Conservation (phyloP, 2,329 filamentous ascomycete species). For the Aspergillus ochraceus region DNA sequence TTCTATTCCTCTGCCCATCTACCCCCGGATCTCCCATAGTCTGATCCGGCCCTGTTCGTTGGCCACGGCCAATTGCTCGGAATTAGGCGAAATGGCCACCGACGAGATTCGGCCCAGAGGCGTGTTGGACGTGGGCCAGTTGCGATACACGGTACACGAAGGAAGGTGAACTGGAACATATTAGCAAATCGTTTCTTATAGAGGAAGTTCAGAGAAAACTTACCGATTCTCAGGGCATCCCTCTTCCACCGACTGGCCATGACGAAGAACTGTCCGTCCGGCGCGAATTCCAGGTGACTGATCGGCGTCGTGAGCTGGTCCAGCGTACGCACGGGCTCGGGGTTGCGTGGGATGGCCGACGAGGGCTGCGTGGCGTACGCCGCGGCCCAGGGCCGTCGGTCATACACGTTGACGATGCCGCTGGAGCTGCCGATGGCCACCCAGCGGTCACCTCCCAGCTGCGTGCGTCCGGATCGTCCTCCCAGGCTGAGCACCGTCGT, state of each 20-base stretch:
- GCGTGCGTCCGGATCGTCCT: conserved; percentile 37
- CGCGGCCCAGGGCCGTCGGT: conserved; percentile 65
- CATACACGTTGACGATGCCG: conserved; percentile 92
- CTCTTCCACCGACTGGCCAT: conserved; percentile 86
- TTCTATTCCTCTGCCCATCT: conserved; percentile 23
- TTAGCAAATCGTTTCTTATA: conserved; percentile 2
- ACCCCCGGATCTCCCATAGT: conserved; percentile 82
- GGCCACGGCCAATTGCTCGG: conserved; percentile 75
- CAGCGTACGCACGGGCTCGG: conserved; percentile 70
- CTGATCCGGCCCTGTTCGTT: conserved; percentile 88
- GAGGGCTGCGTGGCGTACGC: conserved; percentile 38
- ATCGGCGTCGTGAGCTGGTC: conserved; percentile 87
- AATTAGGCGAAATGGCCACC: conserved; percentile 66
- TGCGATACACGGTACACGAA: conserved; percentile 89
- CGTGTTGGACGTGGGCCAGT: conserved; percentile 93
- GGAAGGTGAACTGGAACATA: conserved; percentile 70
- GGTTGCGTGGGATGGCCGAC: conserved; percentile 61
- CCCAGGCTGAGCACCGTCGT: conserved; percentile 81
- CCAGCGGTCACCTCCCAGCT: conserved; percentile 77
- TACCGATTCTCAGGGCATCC: conserved; percentile 74
- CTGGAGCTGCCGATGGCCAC: conserved; percentile 81
- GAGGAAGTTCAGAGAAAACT: conserved; percentile 6
- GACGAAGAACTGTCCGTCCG: conserved; percentile 84
- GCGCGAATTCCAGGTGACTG: conserved; percentile 76
- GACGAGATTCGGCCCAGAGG: conserved; percentile 80